Percentiles rank a stretch among this genome's conserved stretches.
These are phyloP conservation scores for Thymus mandschuricus DNA, from an alignment of 257 asterid genomes.

Conservation along the genomic window DNA sequence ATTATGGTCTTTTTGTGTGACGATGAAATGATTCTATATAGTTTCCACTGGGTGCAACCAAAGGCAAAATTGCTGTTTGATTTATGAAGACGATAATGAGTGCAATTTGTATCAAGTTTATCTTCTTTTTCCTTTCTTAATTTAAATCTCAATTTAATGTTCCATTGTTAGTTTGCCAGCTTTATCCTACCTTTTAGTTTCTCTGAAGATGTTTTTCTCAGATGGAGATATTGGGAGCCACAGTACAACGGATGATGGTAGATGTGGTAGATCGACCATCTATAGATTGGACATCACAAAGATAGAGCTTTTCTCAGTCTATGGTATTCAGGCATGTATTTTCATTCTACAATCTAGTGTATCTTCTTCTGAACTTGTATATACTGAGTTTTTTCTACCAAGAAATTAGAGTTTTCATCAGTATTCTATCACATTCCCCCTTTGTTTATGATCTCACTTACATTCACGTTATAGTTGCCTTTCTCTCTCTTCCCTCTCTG, in stretches of 20 bases:
- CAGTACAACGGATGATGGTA: conserved; percentile 43
- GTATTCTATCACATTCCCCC: conserved; percentile 5
- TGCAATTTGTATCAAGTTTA: conserved; percentile 5
- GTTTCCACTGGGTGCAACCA: background rate
- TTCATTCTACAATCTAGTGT: conserved; percentile 17
- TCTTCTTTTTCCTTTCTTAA: conserved; percentile 7
- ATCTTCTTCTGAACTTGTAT: conserved; percentile 6
- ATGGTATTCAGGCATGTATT: conserved; percentile 76
- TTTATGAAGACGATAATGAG: background rate
- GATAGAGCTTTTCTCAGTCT: conserved; percentile 67
- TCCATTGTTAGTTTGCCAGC: conserved; percentile 26
- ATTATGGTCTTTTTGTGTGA: background rate
- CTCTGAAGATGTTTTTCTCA: conserved; percentile 40
- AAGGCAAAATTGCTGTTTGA: background rate
- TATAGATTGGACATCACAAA: conserved; percentile 70
- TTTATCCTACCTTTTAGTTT: conserved; percentile 31
- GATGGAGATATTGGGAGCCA: conserved; percentile 55
- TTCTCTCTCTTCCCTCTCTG: too few species aligned
- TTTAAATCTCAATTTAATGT: conserved; percentile 24
- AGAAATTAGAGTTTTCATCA: conserved; percentile 4
- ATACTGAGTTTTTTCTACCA: conserved; percentile 2
- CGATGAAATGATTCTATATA: background rate
- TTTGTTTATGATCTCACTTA: background rate
- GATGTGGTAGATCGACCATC: conserved; percentile 54
- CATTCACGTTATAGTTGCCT: too few species aligned